Evolutionary conservation across 768 basidiomycete genomes (phyloP), one percentile per base, ranked within the genome.

Genomic region (Auricularia sp.): DNA sequence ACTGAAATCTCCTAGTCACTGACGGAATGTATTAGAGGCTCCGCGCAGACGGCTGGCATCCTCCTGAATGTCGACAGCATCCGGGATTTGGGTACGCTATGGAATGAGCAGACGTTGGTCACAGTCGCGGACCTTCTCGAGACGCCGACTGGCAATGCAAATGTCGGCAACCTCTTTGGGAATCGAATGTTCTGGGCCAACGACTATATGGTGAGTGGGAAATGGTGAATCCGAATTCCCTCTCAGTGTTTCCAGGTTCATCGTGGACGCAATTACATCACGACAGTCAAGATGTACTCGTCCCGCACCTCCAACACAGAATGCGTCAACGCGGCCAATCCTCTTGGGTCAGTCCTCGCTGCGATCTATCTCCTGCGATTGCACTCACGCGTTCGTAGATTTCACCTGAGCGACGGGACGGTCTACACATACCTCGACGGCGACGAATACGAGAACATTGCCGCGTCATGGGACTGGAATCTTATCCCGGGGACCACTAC

Each of bases 391-490:
- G 47, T 14, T 14, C 47, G 10, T 51, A 51, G 47, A 5, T 88
- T 89, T 74, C 88, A 90, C 69, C 77, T 90, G 7, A 79, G 86
- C 3, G 85, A 88, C 64, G 88, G 88, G 2, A 79, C 80, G 0
- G 71, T 84, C 11, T 84, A 85, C 72, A 88, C 85, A 0, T 88
- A 89, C 72, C 70, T 86, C 34, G 74, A 75, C 61, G 89, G 88
- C 14, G 75, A 83, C 68, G 88, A 90, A 72, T 90, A 89, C 70
- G 85, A 87, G 70, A 86, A 89, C 68, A 89, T 89, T 37, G 75
- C 83, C 3, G 88, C 83, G 2, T 78, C 83, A 1, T 88, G 87
- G 88, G 86, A 90, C 73, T 90, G 89, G 89, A 84, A 88, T 68
- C 78, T 88, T 3, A 83, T 90, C 56, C 88, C 89, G 6, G 88